phyloP scores from a whole-genome alignment of 805 yeast genomes.

The Kockiozyma suomiensis region DNA sequence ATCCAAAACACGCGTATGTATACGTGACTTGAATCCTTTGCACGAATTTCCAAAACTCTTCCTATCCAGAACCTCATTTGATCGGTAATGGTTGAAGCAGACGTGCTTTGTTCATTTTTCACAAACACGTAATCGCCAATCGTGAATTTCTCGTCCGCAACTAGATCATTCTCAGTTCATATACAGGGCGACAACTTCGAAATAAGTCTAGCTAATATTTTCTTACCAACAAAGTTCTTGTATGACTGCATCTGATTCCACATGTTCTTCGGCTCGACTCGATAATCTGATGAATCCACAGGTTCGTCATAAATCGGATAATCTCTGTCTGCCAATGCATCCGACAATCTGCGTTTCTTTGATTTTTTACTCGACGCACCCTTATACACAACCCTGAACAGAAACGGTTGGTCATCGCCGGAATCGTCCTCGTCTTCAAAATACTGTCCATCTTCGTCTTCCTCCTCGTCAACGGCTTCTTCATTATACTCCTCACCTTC shows the following conservation, averaged over 20 bases:
- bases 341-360: neutral
- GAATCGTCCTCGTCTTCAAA: slow-evolving; percentile 5
- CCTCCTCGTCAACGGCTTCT: slow-evolving; percentile 2
- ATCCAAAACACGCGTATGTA: slow-evolving; percentile 28
- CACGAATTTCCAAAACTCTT: slow-evolving; percentile 26
- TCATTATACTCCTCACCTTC: slow-evolving; percentile 1
- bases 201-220: too few relatives aligned
- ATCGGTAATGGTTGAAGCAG: slow-evolving; percentile 2
- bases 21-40: slow-evolving; percentile 20
- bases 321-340: neutral
- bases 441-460: neutral
- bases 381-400: neutral
- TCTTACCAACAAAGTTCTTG: slow-evolving; percentile 22
- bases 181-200: too few relatives aligned
- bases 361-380: neutral
- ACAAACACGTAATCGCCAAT: slow-evolving; percentile 30
- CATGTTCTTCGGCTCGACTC: slow-evolving; percentile 16
- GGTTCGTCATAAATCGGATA: neutral
- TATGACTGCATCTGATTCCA: slow-evolving; percentile 19
- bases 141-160: slow-evolving; percentile 25
- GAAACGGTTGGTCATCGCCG: neutral
- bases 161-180: neutral
- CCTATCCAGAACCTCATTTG: slow-evolving; percentile 28
- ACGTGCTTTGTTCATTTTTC: slow-evolving; percentile 11
- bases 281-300: slow-evolving; percentile 18